These are phyloP conservation scores for Pseudopyricularia cyperi DNA, from an alignment of 2,329 filamentous ascomycete genomes.

Conservation along the genomic window DNA sequence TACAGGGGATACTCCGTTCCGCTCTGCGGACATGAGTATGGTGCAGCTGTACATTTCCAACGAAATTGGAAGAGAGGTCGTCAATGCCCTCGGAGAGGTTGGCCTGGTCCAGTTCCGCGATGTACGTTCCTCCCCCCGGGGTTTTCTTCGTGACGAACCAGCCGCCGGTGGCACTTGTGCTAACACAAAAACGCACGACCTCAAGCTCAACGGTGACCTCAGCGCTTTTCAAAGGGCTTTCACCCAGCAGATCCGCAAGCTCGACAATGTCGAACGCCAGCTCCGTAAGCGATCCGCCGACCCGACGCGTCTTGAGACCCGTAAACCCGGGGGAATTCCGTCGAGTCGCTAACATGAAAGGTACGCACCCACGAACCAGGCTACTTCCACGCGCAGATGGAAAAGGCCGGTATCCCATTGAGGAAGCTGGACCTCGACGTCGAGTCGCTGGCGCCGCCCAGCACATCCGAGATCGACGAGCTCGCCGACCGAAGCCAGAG, in stretches of 20 bases:
- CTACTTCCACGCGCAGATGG: constrained; percentile 93
- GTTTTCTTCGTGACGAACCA: neutral
- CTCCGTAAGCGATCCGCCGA: constrained; percentile 52
- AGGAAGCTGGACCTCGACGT: constrained; percentile 84
- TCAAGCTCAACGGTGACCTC: constrained; percentile 78
- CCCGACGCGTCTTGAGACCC: neutral
- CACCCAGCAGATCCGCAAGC: constrained; percentile 89
- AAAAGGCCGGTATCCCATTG: constrained; percentile 76
- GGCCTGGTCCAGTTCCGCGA: constrained; percentile 95
- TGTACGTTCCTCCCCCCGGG: constrained; percentile 40
- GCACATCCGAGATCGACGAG: constrained; percentile 92
- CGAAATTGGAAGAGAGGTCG: constrained; percentile 95
- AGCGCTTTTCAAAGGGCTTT: constrained; percentile 95
- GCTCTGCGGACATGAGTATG: constrained; percentile 99
- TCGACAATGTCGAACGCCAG: constrained; percentile 97
- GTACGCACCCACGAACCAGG: constrained; percentile 31
- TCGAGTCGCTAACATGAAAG: neutral
- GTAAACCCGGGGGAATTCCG: neutral
- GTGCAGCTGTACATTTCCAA: constrained; percentile 99
- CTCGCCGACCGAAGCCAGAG: constrained; percentile 84
- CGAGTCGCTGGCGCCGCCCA: constrained; percentile 73
- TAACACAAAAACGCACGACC: neutral
- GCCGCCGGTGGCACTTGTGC: neutral
- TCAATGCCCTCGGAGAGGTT: constrained; percentile 90
- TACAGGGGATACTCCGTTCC: constrained; percentile 86